These are phyloP conservation scores for Cyanodermella asteris DNA, from an alignment of 2,329 filamentous ascomycete species.

Conservation along the genomic window DNA sequence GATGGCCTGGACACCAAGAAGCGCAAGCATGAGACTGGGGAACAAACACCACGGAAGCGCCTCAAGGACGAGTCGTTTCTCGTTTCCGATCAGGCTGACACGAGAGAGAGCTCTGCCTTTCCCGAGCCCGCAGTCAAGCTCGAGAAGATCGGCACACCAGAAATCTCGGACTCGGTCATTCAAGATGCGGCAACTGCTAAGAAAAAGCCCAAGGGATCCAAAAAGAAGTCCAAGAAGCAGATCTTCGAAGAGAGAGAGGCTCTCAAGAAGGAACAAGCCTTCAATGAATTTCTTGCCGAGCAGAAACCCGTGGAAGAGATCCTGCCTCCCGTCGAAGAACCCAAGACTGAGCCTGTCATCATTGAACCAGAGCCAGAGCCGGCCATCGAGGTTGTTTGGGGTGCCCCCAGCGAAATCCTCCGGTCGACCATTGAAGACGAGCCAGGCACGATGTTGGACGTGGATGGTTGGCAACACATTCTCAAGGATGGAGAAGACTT, in stretches of 20 bases:
- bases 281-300: constrained; percentile 18
- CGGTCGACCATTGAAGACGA: constrained; percentile 46
- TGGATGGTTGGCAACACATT: constrained; percentile 47
- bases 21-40: too few species aligned
- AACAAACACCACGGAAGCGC: too few species aligned
- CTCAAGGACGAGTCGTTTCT: too few species aligned
- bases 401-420: constrained; percentile 36
- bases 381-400: constrained; percentile 33
- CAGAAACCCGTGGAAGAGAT: constrained; percentile 6
- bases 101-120: too few species aligned
- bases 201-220: constrained; percentile 32
- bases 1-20: too few species aligned
- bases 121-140: constrained; percentile 1
- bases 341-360: constrained; percentile 12
- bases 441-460: constrained; percentile 38
- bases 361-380: constrained; percentile 15
- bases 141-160: constrained; percentile 4
- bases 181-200: constrained; percentile 11
- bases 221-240: constrained; percentile 64
- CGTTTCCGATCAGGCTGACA: too few species aligned
- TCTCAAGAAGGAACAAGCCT: constrained; percentile 33
- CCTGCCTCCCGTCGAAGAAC: constrained; percentile 1
- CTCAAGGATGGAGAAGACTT: constrained; percentile 50
- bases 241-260: constrained; percentile 45
- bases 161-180: too few species aligned